phyloP scores from a whole-genome alignment of 2,329 filamentous ascomycete genomes.

The Aspergillus oerlinghausenensis region DNA sequence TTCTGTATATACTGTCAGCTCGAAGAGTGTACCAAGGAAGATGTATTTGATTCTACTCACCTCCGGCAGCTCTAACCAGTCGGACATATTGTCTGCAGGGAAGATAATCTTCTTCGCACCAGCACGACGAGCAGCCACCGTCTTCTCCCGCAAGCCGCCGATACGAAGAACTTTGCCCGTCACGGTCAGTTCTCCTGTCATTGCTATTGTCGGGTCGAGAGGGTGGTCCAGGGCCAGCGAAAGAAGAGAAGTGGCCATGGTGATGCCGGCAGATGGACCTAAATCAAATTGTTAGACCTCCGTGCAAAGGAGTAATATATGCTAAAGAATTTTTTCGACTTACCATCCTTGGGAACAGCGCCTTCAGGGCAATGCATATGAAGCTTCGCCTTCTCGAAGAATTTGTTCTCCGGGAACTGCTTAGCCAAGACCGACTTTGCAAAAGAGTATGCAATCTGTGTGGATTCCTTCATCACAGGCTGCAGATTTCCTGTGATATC shows the following conservation, averaged over 20 bases:
- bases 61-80: conserved; percentile 95
- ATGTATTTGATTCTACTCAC: conserved; percentile 52
- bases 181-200: conserved; percentile 96
- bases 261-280: conserved; percentile 84
- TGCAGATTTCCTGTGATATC: conserved; percentile 95
- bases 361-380: conserved; percentile 97
- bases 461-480: conserved; percentile 97
- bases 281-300: conserved; percentile 9
- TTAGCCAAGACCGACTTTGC: conserved; percentile 83
- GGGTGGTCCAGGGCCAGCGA: conserved; percentile 75
- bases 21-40: conserved; percentile 3
- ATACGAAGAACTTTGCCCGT: conserved; percentile 96
- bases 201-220: conserved; percentile 82
- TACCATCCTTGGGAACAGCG: conserved; percentile 86
- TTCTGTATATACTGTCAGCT: conserved; percentile 57
- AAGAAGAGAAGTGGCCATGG: conserved; percentile 92
- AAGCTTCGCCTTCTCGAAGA: conserved; percentile 92
- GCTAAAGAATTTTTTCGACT: conserved; percentile 14
- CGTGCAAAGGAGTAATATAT: background rate
- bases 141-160: conserved; percentile 92
- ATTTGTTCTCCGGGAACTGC: conserved; percentile 82
- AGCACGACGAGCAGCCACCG: conserved; percentile 85
- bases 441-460: conserved; percentile 91
- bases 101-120: conserved; percentile 93
- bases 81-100: conserved; percentile 88